Percentiles rank a stretch among this genome's conserved stretches.
Conservation (phyloP, 169 alveolate species). For the Cardiosporidium cionae region DNA sequence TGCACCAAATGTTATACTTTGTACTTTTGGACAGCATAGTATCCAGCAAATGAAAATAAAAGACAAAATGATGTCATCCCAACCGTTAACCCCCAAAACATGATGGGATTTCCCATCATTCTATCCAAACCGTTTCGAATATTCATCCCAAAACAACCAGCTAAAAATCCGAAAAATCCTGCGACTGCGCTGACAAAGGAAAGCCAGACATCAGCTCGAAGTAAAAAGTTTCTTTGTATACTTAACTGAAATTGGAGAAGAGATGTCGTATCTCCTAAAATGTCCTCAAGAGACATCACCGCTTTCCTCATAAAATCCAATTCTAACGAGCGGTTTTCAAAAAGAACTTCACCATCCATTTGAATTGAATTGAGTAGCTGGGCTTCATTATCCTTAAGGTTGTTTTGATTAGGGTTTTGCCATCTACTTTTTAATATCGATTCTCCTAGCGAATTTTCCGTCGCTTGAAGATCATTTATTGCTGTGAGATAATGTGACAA, state of each 20-base stretch:
- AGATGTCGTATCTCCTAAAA: constrained; percentile 35
- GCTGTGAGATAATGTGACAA: too few species aligned
- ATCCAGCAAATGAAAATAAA: too few species aligned
- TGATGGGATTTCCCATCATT: constrained; percentile 1
- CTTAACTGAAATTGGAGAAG: constrained; percentile 32
- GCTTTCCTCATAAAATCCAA: constrained; percentile 35
- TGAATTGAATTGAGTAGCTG: too few species aligned
- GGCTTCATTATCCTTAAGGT: too few species aligned
- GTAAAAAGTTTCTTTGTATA: constrained; percentile 34
- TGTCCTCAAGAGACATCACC: constrained; percentile 37
- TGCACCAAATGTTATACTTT: too few species aligned
- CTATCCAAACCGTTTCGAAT: constrained; percentile 39
- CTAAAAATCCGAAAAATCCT: constrained; percentile 38
- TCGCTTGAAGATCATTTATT: too few species aligned
- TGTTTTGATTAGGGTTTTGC: too few species aligned
- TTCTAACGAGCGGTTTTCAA: constrained; percentile 39
- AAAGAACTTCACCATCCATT: constrained; percentile 36
- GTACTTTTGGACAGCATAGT: too few species aligned
- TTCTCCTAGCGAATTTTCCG: too few species aligned
- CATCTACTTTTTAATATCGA: too few species aligned
- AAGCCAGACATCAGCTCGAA: constrained; percentile 39
- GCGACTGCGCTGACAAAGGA: constrained; percentile 32
- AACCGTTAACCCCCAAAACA: constrained; percentile 34
- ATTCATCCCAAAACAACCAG: constrained; percentile 42
- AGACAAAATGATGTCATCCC: too few species aligned